A percentile compares a stretch with the other conserved stretches of the same genome.
Evolutionary conservation across 805 yeast genomes (phyloP).

Genomic region (Saturnispora ahearnii): DNA sequence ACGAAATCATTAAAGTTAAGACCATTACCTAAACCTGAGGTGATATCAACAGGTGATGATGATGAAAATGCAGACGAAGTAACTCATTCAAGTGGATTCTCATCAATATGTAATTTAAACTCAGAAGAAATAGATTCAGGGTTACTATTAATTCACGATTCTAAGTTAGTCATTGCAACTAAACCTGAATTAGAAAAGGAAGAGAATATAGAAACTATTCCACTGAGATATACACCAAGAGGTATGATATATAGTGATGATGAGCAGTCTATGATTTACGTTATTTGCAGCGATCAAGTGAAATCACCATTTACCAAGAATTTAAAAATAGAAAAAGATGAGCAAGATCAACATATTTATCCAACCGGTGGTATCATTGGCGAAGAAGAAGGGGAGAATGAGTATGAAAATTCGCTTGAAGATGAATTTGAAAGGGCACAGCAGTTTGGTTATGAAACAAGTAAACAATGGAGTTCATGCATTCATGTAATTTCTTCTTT

Average conservation of each 20-base stretch:
- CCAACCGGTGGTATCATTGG: conserved; percentile 15
- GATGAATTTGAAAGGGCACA: conserved; percentile 30
- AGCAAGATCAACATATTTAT: conserved; percentile 11
- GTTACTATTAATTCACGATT: conserved; percentile 50
- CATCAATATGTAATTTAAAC: conserved; percentile 39
- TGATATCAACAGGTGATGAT: conserved; percentile 29
- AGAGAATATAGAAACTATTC: conserved; percentile 29
- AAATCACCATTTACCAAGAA: conserved; percentile 16
- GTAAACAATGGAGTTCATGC: conserved; percentile 41
- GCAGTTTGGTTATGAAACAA: conserved; percentile 35
- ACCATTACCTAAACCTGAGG: conserved; percentile 37
- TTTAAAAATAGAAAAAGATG: conserved; percentile 6
- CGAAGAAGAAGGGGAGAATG: conserved; percentile 20
- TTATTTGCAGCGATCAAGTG: conserved; percentile 39
- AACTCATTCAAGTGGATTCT: conserved; percentile 19
- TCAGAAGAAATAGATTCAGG: conserved; percentile 60
- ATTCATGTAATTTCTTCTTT: conserved; percentile 38
- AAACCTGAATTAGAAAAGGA: conserved; percentile 15
- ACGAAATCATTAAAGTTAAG: conserved; percentile 29
- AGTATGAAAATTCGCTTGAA: conserved; percentile 3
- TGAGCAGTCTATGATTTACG: conserved; percentile 25
- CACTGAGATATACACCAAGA: conserved; percentile 45
- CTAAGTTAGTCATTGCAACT: conserved; percentile 46
- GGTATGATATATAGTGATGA: conserved; percentile 25
- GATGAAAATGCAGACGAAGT: conserved; percentile 3